Evolutionary conservation across 2,329 filamentous ascomycete genomes (phyloP), one percentile per base, ranked within the genome.

Genomic region (Cladosporium sp.): DNA sequence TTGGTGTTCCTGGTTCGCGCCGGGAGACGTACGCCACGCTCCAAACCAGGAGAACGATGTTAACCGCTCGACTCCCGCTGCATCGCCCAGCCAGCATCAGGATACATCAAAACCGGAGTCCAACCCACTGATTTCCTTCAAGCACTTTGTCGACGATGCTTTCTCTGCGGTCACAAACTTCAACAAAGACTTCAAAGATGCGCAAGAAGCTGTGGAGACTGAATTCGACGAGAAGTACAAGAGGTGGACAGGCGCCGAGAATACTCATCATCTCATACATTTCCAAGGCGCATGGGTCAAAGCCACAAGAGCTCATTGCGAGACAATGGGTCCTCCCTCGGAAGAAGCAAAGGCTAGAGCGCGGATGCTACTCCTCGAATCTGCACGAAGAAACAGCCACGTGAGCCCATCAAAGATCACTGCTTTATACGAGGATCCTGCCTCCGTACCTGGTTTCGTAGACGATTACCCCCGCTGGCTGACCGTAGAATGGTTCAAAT

Each of bases 91-190:
- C 48, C n/a, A 28, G 21, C 13, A 3, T n/a, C 21, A 62, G 23
- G 58, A 61, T 8, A 39, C 34, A 43, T 14, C 39, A 21, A 23
- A 13, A 10, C 8, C 39, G 8, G 39, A 46, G n/a, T 21, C 25
- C 21, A 46, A 43, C 66, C 85, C 86, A 0, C 88, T 88, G 75
- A 81, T 86, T 64, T 79, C 82, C 32, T 88, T 88, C 76, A 86
- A 86, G 69, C 84, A 83, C 67, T 87, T 85, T 73, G 84, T 86
- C 64, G 86, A 89, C 70, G 82, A 84, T 56, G 84, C 85, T 65
- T 80, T 88, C 69, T 82, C 81, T 10, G 83, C 82, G 18, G 7
- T 64, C 43, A 26, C 54, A 16, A n/a, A 39, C 14, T 58, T 64
- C 6, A 18, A 36, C 5, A 56, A 18, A 18, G 56, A 25, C 48